phyloP scores from a whole-genome alignment of 1,139 yeast species.

The Diutina rugosa region DNA sequence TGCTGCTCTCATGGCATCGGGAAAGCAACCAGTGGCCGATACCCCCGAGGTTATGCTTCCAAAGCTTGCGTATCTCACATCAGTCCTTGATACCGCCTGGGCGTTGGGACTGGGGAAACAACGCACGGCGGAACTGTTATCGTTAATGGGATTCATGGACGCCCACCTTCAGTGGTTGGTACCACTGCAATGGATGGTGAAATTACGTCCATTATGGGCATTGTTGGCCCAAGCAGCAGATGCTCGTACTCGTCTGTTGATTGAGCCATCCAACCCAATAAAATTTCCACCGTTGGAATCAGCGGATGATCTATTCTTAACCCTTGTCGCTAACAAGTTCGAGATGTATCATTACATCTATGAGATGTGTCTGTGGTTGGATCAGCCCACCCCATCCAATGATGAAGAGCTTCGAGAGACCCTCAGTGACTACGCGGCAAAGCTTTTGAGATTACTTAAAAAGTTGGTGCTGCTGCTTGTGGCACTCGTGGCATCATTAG shows the following conservation, averaged over 20 bases:
- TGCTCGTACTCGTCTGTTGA: not conserved
- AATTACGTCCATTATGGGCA: not conserved
- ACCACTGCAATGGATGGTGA: not conserved
- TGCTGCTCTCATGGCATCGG: constrained; percentile 8
- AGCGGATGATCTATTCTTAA: constrained; percentile 9
- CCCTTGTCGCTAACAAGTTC: constrained; percentile 14
- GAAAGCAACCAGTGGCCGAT: constrained; percentile 20
- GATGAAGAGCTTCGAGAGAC: constrained; percentile 34
- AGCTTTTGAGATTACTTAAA: constrained; percentile 30
- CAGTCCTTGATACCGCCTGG: constrained; percentile 42
- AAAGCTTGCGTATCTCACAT: constrained; percentile 34
- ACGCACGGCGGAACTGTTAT: constrained; percentile 11
- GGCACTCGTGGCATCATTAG: not conserved
- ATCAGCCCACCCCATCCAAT: constrained; percentile 12
- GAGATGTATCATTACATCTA: constrained; percentile 18
- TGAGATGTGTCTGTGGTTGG: constrained; percentile 14
- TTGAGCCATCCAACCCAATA: not conserved
- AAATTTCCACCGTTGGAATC: not conserved
- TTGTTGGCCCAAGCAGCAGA: not conserved
- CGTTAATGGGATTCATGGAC: constrained; percentile 9
- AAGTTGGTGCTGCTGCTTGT: constrained; percentile 22
- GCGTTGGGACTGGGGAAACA: constrained; percentile 49
- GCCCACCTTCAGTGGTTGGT: not conserved
- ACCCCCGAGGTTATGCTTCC: constrained; percentile 21
- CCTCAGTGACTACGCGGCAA: constrained; percentile 33